phyloP scores from a whole-genome alignment of 129 eudicot species.

The Chrysanthemum lavandulifolium region DNA sequence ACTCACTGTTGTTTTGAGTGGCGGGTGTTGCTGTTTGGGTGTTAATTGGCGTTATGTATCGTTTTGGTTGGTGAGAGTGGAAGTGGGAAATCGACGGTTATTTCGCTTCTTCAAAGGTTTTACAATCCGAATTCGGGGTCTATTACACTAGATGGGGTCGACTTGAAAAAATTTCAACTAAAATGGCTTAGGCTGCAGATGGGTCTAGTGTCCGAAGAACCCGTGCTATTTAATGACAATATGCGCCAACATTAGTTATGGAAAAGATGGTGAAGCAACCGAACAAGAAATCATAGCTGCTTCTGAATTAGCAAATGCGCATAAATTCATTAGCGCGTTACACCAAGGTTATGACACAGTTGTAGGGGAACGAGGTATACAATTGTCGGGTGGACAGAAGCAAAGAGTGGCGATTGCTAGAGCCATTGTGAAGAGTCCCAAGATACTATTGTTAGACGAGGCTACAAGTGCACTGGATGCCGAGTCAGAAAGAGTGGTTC shows the following conservation, averaged over 20 bases:
- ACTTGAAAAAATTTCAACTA: constrained; percentile 47
- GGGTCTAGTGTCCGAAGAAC: constrained; percentile 79
- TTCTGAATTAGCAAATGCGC: constrained; percentile 62
- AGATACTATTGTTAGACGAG: constrained; percentile 61
- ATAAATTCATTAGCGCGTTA: constrained; percentile 60
- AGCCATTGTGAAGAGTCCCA: constrained; percentile 65
- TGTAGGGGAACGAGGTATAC: constrained; percentile 70
- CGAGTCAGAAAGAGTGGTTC: constrained; percentile 67
- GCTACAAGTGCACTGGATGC: constrained; percentile 74
- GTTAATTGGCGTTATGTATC: neutral
- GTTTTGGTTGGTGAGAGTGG: constrained; percentile 72
- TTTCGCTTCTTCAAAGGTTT: constrained; percentile 61
- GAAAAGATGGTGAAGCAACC: constrained; percentile 57
- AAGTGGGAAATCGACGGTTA: constrained; percentile 71
- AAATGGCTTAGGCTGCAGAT: constrained; percentile 76
- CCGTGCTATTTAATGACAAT: constrained; percentile 59
- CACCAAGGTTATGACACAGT: constrained; percentile 55
- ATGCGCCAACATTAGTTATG: constrained; percentile 63
- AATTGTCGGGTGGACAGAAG: constrained; percentile 70
- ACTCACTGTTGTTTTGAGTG: too few relatives aligned
- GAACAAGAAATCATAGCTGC: constrained; percentile 65
- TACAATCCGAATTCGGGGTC: constrained; percentile 60
- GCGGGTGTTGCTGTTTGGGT: too few relatives aligned
- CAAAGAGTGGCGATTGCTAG: constrained; percentile 73
- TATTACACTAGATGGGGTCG: constrained; percentile 59